Base-by-base conservation (phyloP, 495 filamentous ascomycete species). In the Xanthoparmelia taractica region DNA sequence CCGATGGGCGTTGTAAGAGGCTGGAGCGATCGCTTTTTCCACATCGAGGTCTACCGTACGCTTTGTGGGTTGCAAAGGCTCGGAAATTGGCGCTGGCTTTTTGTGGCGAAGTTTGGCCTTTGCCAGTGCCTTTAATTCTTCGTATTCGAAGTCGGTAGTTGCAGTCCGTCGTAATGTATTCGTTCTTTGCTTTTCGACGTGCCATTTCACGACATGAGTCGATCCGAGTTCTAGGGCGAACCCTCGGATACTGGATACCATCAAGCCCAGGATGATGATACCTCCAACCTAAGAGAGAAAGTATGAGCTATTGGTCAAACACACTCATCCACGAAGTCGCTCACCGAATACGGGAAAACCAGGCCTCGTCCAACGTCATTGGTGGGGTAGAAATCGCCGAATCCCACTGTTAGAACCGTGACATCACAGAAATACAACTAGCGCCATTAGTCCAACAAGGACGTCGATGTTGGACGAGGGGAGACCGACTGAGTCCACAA, bases 191-290 rank as follows among this genome's bases (percentile, higher is more conserved):
- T 80, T 78, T 40, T 86, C 77, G 37, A 86, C 75, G 67, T 89
- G 88, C 38, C 76, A 80, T 67, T 80, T 82, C 60, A 91, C 76
- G 38, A 92, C 77, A 31, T 90, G 87, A 60, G 85, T 84, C 54
- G 83, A 78, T 23, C 83, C 80, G 37, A 91, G 74, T 59, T 89
- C 84, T 25, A 69, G 63, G 4, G 82, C 82, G 63, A 90, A 90
- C 37, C 79, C 86, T 45, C 89, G 83, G 60, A 96, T 90, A 60
- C 90, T 93, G 20, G 86, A 85, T 37, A 96, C 86, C 31, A 96
- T 88, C 34, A 97, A 77, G 84, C 92, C 93, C 6, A 97, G 77
- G 62, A 87, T 92, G 54, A 93, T 85, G 56, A 96, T 87, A 10
- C 92, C 93, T 27, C 92, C 82, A 5, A 96, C 83, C 63, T 65